phyloP scores from a whole-genome alignment of 768 basidiomycete genomes.

The Mycena olivaceomarginata region DNA sequence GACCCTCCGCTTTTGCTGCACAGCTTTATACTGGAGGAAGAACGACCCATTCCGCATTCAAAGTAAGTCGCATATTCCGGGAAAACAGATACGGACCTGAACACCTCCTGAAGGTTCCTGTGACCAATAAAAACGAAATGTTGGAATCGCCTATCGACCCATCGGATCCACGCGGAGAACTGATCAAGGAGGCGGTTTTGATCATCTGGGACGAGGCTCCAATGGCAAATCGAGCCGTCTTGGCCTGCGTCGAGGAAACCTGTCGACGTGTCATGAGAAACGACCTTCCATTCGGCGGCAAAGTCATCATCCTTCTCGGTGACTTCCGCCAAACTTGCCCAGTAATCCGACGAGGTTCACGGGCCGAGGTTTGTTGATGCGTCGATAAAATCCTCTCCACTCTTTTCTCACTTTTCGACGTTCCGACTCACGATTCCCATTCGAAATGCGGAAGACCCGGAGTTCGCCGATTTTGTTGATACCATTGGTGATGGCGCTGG shows the following conservation, averaged over 20 bases:
- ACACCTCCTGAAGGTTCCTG: neutral
- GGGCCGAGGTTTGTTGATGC: neutral
- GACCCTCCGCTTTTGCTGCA: neutral
- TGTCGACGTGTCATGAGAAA: neutral
- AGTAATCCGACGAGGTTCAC: neutral
- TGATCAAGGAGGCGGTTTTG: neutral
- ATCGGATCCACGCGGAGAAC: neutral
- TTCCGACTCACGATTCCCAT: neutral
- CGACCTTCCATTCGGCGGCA: neutral
- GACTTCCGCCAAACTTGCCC: neutral
- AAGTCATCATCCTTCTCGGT: neutral
- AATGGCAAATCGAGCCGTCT: neutral
- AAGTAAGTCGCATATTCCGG: neutral
- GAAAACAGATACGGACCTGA: neutral
- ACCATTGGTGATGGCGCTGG: neutral
- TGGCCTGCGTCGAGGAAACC: neutral
- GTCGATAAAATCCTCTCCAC: neutral
- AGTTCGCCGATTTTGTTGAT: neutral
- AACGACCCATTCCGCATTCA: neutral
- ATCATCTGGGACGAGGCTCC: neutral
- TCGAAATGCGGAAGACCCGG: neutral
- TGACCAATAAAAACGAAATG: constrained; percentile 2
- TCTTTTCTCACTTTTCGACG: neutral
- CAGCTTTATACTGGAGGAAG: neutral
- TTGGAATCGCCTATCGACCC: neutral